These are phyloP conservation scores for Pseudognaphalium luteoalbum DNA, from an alignment of 129 eudicot species.

Conservation along the genomic window DNA sequence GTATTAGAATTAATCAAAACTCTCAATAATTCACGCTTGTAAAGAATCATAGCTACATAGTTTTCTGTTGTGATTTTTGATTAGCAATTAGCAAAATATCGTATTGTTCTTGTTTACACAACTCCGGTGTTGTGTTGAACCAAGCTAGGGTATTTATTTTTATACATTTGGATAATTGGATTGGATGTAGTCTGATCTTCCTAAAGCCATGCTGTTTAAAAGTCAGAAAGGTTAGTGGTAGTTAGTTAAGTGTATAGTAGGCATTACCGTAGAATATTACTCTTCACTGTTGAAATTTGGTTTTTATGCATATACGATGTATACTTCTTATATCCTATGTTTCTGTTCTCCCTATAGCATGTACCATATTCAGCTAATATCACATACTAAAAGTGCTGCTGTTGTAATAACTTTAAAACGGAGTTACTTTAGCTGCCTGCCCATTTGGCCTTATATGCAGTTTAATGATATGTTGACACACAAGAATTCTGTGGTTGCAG, in stretches of 20 bases:
- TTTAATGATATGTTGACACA: constrained; percentile 20
- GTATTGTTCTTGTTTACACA: background rate
- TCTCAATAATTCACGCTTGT: background rate
- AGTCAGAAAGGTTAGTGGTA: background rate
- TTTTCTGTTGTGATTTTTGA: constrained; percentile 8
- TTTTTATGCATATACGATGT: background rate
- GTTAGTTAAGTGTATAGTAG: background rate
- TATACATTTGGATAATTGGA: background rate
- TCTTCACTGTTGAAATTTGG: background rate
- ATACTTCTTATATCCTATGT: background rate
- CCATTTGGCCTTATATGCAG: background rate
- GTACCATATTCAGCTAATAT: background rate
- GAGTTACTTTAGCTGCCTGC: background rate
- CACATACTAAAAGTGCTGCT: background rate
- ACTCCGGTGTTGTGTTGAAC: background rate
- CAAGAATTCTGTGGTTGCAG: background rate
- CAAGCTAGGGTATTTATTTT: background rate
- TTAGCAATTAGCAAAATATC: constrained; percentile 4
- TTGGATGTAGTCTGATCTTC: background rate
- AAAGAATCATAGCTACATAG: background rate
- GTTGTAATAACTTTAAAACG: background rate
- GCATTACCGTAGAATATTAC: background rate
- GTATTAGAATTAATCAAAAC: background rate
- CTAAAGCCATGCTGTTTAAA: background rate
- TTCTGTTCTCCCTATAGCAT: background rate